phyloP scores from a whole-genome alignment of 2,329 filamentous ascomycete species.

The Metarhizium robertsii region DNA sequence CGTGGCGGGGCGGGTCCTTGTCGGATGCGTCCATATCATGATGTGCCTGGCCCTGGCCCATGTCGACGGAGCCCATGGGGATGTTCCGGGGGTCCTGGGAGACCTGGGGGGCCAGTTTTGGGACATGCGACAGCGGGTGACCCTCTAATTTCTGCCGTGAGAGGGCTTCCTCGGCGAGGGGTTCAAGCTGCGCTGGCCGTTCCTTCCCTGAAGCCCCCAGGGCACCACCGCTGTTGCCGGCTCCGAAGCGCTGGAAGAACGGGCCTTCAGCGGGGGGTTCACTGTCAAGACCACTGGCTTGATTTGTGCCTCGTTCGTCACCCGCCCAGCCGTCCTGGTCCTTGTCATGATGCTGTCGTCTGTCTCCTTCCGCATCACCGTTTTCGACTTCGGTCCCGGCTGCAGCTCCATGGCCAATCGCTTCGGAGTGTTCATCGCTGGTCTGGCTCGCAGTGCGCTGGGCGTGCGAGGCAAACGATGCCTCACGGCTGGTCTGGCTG shows the following conservation, averaged over 20 bases:
- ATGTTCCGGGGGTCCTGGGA: background rate
- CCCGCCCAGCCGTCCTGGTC: background rate
- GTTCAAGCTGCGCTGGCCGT: background rate
- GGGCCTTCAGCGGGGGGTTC: background rate
- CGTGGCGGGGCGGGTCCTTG: slow-evolving; percentile 1
- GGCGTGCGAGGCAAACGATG: background rate
- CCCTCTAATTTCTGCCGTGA: background rate
- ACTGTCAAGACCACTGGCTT: background rate
- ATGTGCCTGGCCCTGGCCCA: background rate
- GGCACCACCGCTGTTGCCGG: no score
- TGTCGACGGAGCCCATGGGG: background rate
- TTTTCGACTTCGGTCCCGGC: background rate
- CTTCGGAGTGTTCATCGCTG: slow-evolving; percentile 1
- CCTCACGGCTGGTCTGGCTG: slow-evolving; percentile 8
- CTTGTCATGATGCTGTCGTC: background rate
- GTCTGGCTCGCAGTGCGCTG: slow-evolving; percentile 1
- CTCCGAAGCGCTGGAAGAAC: background rate
- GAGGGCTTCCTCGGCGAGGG: background rate
- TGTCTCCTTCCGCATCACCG: background rate
- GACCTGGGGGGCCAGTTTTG: background rate
- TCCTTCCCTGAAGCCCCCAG: background rate
- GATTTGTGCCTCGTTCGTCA: background rate
- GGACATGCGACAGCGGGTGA: background rate
- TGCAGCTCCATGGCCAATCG: background rate
- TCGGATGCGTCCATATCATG: background rate